Evolutionary conservation across 2,329 filamentous ascomycete species (phyloP).

Genomic region (Penicillium brevicompactum): DNA sequence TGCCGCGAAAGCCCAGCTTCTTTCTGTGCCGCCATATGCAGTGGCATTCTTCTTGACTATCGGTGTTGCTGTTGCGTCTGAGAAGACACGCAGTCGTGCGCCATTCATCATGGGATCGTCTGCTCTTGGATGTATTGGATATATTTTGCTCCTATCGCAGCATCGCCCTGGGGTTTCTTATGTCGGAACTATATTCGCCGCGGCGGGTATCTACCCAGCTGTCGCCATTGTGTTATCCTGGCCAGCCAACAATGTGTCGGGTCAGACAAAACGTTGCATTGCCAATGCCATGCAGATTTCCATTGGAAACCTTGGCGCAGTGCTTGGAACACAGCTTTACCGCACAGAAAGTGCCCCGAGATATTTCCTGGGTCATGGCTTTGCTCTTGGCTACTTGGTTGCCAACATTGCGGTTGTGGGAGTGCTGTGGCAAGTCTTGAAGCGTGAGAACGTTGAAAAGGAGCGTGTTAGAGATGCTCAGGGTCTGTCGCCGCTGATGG

Average conservation of each 20-base stretch:
- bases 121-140: constrained; percentile 62
- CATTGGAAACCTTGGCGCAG: constrained; percentile 69
- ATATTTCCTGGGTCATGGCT: constrained; percentile 67
- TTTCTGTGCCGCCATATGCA: constrained; percentile 67
- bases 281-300: constrained; percentile 72
- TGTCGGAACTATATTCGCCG: constrained; percentile 8
- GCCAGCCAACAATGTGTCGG: constrained; percentile 72
- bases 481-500: constrained; percentile 30
- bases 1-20: constrained; percentile 50
- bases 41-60: constrained; percentile 64
- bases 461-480: constrained; percentile 48
- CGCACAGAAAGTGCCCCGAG: constrained; percentile 61
- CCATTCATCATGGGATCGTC: constrained; percentile 65
- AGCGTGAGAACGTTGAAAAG: constrained; percentile 60
- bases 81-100: constrained; percentile 59
- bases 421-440: constrained; percentile 57
- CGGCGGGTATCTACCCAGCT: constrained; percentile 32
- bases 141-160: constrained; percentile 61
- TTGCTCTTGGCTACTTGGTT: constrained; percentile 66
- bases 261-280: constrained; percentile 69
- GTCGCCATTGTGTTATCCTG: constrained; percentile 66
- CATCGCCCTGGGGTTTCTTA: constrained; percentile 41
- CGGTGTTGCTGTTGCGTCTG: constrained; percentile 56
- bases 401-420: constrained; percentile 59
- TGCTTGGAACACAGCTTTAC: constrained; percentile 71